A percentile compares a stretch with the other conserved stretches of the same genome.
Evolutionary conservation across 495 filamentous ascomycete genomes (phyloP).

Genomic region (Penicillium paxilli): DNA sequence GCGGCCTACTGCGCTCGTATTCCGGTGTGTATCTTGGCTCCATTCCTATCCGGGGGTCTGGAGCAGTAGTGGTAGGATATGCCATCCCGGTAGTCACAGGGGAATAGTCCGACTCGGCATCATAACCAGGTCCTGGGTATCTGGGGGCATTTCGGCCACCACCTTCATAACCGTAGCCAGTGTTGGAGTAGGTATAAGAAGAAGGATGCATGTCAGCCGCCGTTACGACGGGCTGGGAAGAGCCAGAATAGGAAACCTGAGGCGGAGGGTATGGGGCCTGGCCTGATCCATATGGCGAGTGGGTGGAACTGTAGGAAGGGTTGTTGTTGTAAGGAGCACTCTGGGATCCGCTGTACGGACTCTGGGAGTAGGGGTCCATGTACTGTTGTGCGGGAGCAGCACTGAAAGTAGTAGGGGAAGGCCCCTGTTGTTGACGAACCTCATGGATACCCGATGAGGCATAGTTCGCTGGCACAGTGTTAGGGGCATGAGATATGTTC

Average conservation of each 20-base stretch:
- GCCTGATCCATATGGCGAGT: conserved; percentile 40
- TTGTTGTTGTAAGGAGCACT: conserved; percentile 35
- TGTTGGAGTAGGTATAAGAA: conserved; percentile 43
- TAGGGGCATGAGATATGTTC: conserved; percentile 40
- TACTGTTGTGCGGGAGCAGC: conserved; percentile 36
- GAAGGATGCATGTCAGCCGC: conserved; percentile 39
- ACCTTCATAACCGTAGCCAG: conserved; percentile 42
- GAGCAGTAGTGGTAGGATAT: conserved; percentile 46
- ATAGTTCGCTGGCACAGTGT: conserved; percentile 37
- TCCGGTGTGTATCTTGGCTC: conserved; percentile 50
- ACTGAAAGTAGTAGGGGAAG: conserved; percentile 41
- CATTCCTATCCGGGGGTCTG: conserved; percentile 51
- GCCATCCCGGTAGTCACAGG: conserved; percentile 44
- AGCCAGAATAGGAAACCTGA: conserved; percentile 39
- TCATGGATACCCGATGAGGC: conserved; percentile 36
- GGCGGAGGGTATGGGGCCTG: conserved; percentile 37
- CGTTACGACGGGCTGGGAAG: conserved; percentile 38
- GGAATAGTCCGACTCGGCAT: conserved; percentile 46
- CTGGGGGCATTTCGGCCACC: conserved; percentile 47
- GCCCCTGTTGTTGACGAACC: conserved; percentile 36
- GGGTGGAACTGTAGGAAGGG: conserved; percentile 37
- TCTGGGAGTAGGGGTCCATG: conserved; percentile 39
- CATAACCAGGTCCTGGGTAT: conserved; percentile 48
- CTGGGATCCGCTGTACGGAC: conserved; percentile 37
- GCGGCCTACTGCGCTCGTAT: conserved; percentile 47